Base-by-base conservation (phyloP, 2,329 filamentous ascomycete species). In the Trichoderma citrinoviride region DNA sequence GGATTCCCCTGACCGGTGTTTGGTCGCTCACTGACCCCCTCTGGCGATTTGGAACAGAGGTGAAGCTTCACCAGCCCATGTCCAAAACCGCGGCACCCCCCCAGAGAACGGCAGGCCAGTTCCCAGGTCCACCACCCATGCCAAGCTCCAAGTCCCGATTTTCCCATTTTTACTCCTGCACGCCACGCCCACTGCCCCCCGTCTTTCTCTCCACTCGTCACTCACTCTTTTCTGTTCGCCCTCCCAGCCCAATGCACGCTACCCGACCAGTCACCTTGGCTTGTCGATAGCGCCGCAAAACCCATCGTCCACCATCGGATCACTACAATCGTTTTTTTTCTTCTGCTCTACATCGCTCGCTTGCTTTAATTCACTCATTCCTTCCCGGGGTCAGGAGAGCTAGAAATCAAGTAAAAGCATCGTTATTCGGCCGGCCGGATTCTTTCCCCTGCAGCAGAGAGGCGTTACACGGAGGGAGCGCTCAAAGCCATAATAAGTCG, bases 211-310 rank as follows among this genome's bases (percentile, higher is more conserved):
- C 58, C 53, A 57, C 53, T 64, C 43, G 43, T 56, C 61, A 58
- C 61, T 58, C 64, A 47, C 33, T 66, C 50, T 63, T 61, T 65
- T 64, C 41, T 43, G 43, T 52, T 57, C 40, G 33, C 37, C 58
- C 33, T 63, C 37, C 52, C 60, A 63, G 60, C 52, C 60, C 64
- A 55, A 66, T 66, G 58, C 64, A 66, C 44, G 60, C 64, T 64
- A 62, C 64, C 53, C 46, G 44, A 57, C 64, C 65, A 61, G 46
- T 66, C 60, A 64, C 65, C 61, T 66, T 64, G 65, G 65, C 65
- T 65, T 49, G 65, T 61, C 65, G 53, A 66, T 66, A 66, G 65
- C 65, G 65, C 65, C 61, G 47, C 61, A 54, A 40, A 52, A 46
- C 40, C 33, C 49, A 23, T 65, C 41, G 44, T 66, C 52, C 57